Conservation (phyloP, 345 rosid genomes). For the Hibiscus syriacus region DNA sequence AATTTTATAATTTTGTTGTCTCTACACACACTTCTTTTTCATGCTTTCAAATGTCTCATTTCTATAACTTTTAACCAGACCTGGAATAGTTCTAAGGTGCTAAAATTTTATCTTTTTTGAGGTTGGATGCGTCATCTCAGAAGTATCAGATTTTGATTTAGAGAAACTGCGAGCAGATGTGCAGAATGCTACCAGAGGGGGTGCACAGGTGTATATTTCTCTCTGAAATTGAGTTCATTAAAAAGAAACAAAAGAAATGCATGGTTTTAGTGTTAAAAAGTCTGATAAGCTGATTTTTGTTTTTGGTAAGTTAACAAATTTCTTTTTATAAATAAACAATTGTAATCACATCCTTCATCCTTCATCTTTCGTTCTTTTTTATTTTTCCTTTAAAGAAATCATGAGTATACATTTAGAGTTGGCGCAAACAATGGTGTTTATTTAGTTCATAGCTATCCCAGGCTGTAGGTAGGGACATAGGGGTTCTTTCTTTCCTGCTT, state of each 20-base stretch:
- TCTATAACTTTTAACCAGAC: background rate
- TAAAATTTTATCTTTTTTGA: slow-evolving; percentile 17
- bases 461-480: slow-evolving; percentile 8
- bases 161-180: slow-evolving; percentile 41
- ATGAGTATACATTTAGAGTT: background rate
- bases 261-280: background rate
- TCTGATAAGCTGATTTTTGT: background rate
- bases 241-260: background rate
- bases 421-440: background rate
- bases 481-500: slow-evolving; percentile 8
- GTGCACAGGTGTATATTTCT: slow-evolving; percentile 43
- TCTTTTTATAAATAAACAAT: background rate
- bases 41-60: background rate
- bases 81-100: slow-evolving; percentile 1
- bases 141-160: slow-evolving; percentile 39
- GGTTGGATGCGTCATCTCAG: slow-evolving; percentile 58
- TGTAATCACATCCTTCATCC: background rate
- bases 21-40: background rate
- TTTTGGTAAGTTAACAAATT: background rate
- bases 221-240: background rate
- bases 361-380: background rate
- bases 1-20: slow-evolving; percentile 10
- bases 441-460: background rate
- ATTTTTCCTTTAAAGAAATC: background rate
- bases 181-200: slow-evolving; percentile 20